These are phyloP conservation scores for Exserohilum turcica DNA, from an alignment of 2,329 filamentous ascomycete genomes.

Conservation along the genomic window DNA sequence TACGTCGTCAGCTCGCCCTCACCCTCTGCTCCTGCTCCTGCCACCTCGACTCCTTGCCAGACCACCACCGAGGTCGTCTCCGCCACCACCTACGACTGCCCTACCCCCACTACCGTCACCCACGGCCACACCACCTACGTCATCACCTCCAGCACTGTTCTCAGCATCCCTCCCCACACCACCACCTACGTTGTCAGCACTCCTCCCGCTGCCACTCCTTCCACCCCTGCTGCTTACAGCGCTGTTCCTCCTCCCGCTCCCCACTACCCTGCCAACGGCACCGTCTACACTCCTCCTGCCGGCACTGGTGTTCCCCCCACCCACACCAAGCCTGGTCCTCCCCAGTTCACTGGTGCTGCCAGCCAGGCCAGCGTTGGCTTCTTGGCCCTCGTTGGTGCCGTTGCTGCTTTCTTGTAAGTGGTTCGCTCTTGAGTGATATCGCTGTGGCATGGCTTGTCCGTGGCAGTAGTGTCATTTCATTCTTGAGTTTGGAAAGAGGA, in stretches of 20 bases:
- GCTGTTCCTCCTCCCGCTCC: constrained; percentile 21
- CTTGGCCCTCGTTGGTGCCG: constrained; percentile 59
- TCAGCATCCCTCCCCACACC: constrained; percentile 31
- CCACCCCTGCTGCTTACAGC: constrained; percentile 9
- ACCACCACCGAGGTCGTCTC: constrained; percentile 36
- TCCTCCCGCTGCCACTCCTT: constrained; percentile 12
- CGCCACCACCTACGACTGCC: constrained; percentile 31
- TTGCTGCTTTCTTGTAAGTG: constrained; percentile 48
- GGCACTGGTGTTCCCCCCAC: constrained; percentile 33
- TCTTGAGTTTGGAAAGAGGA: constrained; percentile 19
- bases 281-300: constrained; percentile 28
- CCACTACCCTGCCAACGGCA: constrained; percentile 15
- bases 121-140: constrained; percentile 41
- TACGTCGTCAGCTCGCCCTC: constrained; percentile 26
- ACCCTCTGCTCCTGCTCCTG: background rate
- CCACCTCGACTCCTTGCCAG: constrained; percentile 21
- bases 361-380: constrained; percentile 58
- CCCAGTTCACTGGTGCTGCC: constrained; percentile 58
- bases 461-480: background rate
- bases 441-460: constrained; percentile 5
- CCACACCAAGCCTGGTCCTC: constrained; percentile 34
- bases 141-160: constrained; percentile 40
- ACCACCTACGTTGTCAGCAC: constrained; percentile 28
- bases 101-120: constrained; percentile 33
- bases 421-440: constrained; percentile 24